A percentile compares a stretch with the other conserved stretches of the same genome.
Evolutionary conservation across 306 rosid species (phyloP).

Genomic region (Canavalia ensiformis): DNA sequence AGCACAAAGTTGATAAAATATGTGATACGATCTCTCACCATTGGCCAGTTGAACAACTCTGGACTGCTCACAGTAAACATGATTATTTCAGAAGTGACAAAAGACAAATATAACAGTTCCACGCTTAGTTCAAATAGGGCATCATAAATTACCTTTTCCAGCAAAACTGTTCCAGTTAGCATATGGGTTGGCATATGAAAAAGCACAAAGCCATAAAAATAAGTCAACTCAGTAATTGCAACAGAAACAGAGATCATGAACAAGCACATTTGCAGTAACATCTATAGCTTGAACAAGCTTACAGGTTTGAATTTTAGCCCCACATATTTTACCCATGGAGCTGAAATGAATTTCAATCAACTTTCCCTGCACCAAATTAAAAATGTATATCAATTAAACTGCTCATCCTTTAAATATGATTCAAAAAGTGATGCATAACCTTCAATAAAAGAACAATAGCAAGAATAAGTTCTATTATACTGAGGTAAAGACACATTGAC

Average conservation of each 20-base stretch:
- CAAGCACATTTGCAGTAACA: constrained; percentile 33
- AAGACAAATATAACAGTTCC: constrained; percentile 35
- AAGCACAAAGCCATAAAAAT: constrained; percentile 45
- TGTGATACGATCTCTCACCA: constrained; percentile 88
- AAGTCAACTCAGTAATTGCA: constrained; percentile 61
- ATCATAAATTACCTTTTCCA: constrained; percentile 82
- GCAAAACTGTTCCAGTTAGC: constrained; percentile 62
- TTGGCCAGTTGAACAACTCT: constrained; percentile 77
- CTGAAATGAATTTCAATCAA: constrained; percentile 80
- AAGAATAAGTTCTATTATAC: constrained; percentile 24
- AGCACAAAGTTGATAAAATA: constrained; percentile 98
- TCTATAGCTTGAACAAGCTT: constrained; percentile 56
- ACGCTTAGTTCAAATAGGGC: constrained; percentile 46
- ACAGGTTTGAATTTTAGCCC: constrained; percentile 90
- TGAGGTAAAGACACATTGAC: constrained; percentile 53
- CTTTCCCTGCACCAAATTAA: constrained; percentile 80
- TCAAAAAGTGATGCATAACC: constrained; percentile 40
- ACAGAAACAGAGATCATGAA: constrained; percentile 38
- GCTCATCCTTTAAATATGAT: constrained; percentile 20
- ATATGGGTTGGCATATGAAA: constrained; percentile 47
- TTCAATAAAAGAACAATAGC: constrained; percentile 43
- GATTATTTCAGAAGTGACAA: constrained; percentile 47
- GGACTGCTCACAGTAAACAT: constrained; percentile 74
- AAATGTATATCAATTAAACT: constrained; percentile 47
- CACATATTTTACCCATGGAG: constrained; percentile 69